These are phyloP conservation scores for Pseudogymnoascus sp. DNA, from an alignment of 2,329 filamentous ascomycete species.

Conservation along the genomic window DNA sequence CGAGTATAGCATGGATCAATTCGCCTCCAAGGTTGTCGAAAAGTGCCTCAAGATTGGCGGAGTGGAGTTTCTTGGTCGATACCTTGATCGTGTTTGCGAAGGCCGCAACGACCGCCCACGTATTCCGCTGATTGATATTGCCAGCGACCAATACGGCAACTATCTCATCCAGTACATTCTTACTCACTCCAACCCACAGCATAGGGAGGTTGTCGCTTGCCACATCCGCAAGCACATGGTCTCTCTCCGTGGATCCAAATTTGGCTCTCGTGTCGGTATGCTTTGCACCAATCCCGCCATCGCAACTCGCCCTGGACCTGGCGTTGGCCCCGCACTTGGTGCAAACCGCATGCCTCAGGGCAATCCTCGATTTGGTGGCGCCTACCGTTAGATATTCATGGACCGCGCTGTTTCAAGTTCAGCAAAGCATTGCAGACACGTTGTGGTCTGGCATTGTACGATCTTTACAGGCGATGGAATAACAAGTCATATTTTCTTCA, in stretches of 20 bases:
- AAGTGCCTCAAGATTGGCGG: slow-evolving; percentile 98
- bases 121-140: slow-evolving; percentile 95
- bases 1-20: slow-evolving; percentile 98
- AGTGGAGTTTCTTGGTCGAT: slow-evolving; percentile 80
- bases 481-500: slow-evolving; percentile 24
- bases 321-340: slow-evolving; percentile 58
- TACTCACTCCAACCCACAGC: slow-evolving; percentile 76
- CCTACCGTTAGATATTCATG: slow-evolving; percentile 43
- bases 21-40: slow-evolving; percentile 97
- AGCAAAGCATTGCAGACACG: slow-evolving; percentile 3
- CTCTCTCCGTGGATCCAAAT: slow-evolving; percentile 94
- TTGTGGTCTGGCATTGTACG: slow-evolving; percentile 22
- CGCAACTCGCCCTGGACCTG: slow-evolving; percentile 80
- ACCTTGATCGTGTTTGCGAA: slow-evolving; percentile 89
- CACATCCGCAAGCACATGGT: slow-evolving; percentile 99
- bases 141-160: slow-evolving; percentile 97
- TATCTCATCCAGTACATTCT: slow-evolving; percentile 97
- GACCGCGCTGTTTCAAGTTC: background rate
- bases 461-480: slow-evolving; percentile 24
- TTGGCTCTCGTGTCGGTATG: slow-evolving; percentile 97
- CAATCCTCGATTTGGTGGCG: slow-evolving; percentile 46
- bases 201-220: slow-evolving; percentile 84
- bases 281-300: slow-evolving; percentile 93
- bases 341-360: slow-evolving; percentile 45
- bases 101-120: slow-evolving; percentile 83